Percentiles rank a stretch among this genome's conserved stretches.
Evolutionary conservation across 768 basidiomycete genomes (phyloP).

Genomic region (Grammothele lineata): DNA sequence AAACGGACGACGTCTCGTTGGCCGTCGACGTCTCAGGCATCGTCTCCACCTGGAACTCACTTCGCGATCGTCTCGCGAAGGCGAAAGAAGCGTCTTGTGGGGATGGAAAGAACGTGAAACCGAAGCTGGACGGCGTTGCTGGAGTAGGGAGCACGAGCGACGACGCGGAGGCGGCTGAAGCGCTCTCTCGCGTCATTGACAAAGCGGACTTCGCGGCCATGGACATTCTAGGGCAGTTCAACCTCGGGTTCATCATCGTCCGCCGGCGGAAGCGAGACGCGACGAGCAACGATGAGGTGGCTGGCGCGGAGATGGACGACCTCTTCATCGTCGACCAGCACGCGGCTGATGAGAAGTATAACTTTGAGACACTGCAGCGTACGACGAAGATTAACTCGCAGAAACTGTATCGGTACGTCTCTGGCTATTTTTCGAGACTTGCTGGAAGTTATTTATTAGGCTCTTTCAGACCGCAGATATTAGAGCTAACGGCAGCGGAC

Average conservation of each 20-base stretch:
- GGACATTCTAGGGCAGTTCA: constrained; percentile 92
- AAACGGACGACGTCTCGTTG: constrained; percentile 4
- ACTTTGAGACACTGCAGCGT: constrained; percentile 90
- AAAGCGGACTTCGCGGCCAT: constrained; percentile 84
- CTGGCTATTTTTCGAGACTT: background rate
- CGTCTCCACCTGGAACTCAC: constrained; percentile 5
- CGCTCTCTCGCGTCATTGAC: constrained; percentile 78
- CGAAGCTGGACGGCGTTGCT: constrained; percentile 8
- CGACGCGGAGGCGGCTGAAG: constrained; percentile 52
- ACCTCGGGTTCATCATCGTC: constrained; percentile 89
- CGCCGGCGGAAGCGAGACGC: constrained; percentile 43
- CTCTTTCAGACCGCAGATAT: constrained; percentile 69
- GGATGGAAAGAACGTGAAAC: constrained; percentile 3
- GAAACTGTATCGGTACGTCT: constrained; percentile 69
- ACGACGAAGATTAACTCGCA: constrained; percentile 91
- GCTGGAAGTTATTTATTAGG: too few species aligned
- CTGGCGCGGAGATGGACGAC: constrained; percentile 56
- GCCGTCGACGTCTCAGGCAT: constrained; percentile 9
- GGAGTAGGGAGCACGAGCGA: constrained; percentile 39
- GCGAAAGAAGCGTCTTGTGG: constrained; percentile 5
- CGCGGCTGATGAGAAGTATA: constrained; percentile 97
- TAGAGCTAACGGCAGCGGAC: constrained; percentile 88
- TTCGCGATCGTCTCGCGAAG: constrained; percentile 1
- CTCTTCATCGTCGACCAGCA: constrained; percentile 97
- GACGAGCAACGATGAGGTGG: constrained; percentile 8